phyloP scores from a whole-genome alignment of 106 monocot species.

The Apostasia shenzhenica region DNA sequence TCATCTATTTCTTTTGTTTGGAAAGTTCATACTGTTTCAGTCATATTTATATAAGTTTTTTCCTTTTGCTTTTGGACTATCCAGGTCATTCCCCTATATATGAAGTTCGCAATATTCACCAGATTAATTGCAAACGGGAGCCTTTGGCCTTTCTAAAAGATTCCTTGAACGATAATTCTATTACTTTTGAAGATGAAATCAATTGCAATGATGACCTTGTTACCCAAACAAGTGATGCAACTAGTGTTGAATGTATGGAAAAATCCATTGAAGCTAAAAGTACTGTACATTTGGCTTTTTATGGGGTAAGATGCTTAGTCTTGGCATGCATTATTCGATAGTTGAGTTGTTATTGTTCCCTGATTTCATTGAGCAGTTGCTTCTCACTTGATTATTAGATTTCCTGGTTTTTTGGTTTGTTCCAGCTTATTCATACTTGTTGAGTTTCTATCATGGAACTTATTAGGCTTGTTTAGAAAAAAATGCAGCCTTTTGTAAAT shows the following conservation, averaged over 20 bases:
- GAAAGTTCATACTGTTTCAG: background rate
- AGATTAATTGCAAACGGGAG: constrained; percentile 20
- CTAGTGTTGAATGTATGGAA: constrained; percentile 26
- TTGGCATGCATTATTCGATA: background rate
- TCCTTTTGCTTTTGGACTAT: background rate
- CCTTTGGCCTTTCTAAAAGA: constrained; percentile 9
- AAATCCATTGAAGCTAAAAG: constrained; percentile 19
- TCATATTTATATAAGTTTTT: background rate
- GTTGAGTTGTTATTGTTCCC: background rate
- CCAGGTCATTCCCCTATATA: constrained; percentile 51
- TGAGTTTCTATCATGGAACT: no score
- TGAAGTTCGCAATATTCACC: constrained; percentile 47
- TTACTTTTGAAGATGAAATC: constrained; percentile 18
- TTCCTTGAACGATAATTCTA: constrained; percentile 8
- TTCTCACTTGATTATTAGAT: no score
- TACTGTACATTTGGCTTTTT: constrained; percentile 38
- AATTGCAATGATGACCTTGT: constrained; percentile 13
- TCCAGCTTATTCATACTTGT: no score
- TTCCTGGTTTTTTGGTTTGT: no score
- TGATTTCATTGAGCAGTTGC: no score
- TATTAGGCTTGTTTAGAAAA: no score
- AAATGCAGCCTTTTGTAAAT: no score
- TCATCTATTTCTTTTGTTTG: constrained; percentile 3
- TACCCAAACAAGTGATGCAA: constrained; percentile 1
- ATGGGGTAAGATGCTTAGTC: constrained; percentile 61